Evolutionary conservation across 768 basidiomycete genomes (phyloP).

Genomic region (Chalciporus chontae): DNA sequence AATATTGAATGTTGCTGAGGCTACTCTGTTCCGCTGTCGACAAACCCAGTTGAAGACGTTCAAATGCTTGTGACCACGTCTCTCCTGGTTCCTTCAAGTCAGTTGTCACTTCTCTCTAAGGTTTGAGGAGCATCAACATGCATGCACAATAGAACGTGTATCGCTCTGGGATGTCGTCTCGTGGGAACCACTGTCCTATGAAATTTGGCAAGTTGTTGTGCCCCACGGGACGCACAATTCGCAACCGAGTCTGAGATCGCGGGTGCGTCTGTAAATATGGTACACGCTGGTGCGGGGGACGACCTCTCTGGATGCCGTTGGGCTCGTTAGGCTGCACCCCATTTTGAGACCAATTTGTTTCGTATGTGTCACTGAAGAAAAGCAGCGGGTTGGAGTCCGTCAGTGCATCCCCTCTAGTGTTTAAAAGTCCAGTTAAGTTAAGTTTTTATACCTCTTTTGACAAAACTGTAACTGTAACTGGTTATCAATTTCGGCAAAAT

Average conservation of each 20-base stretch:
- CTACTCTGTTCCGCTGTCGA: not conserved
- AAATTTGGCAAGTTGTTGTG: conserved; percentile 37
- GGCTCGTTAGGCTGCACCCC: too few species aligned
- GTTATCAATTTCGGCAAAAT: too few species aligned
- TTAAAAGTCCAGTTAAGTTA: too few species aligned
- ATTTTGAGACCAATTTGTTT: conserved; percentile 10
- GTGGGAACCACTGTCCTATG: conserved; percentile 36
- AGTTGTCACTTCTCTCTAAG: conserved; percentile 25
- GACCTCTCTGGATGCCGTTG: conserved; percentile 4
- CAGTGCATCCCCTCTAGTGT: conserved; percentile 23
- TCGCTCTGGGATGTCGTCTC: conserved; percentile 19
- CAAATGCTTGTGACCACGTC: conserved; percentile 25
- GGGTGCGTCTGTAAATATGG: conserved; percentile 19
- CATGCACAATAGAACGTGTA: conserved; percentile 33
- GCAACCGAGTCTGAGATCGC: not conserved
- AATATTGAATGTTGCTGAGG: too few species aligned
- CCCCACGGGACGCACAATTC: conserved; percentile 17
- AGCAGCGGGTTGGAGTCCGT: conserved; percentile 13
- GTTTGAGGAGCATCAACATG: conserved; percentile 35
- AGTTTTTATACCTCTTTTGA: too few species aligned
- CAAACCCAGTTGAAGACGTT: too few species aligned
- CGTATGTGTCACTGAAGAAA: conserved; percentile 34
- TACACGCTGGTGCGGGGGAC: conserved; percentile 12
- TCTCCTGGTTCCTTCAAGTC: conserved; percentile 23
- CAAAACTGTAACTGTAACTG: too few species aligned